Conservation (phyloP, 1,139 yeast species). For the Tardiomyces blankii region DNA sequence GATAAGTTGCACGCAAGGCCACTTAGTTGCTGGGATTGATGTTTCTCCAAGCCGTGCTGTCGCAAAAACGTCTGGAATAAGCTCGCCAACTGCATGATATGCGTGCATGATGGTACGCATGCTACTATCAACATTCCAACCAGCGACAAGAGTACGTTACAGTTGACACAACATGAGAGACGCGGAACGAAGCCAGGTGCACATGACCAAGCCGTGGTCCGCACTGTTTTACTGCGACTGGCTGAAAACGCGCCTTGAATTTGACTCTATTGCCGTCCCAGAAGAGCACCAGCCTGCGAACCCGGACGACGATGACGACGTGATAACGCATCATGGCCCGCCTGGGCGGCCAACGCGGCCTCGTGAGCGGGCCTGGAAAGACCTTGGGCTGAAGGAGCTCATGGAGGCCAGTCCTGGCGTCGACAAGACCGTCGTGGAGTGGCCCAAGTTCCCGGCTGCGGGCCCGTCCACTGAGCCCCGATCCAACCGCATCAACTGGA, state of each 20-base stretch:
- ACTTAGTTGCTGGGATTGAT: no score
- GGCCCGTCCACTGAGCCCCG: not conserved
- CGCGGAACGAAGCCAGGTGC: constrained; percentile 26
- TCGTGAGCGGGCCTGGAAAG: constrained; percentile 25
- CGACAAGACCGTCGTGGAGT: constrained; percentile 7
- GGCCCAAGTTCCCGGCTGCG: constrained; percentile 7
- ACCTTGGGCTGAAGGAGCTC: constrained; percentile 19
- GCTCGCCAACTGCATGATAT: no score
- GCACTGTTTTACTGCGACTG: constrained; percentile 25
- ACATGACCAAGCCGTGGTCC: constrained; percentile 20
- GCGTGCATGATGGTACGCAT: no score
- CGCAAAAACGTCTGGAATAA: no score
- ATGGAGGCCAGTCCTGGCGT: constrained; percentile 13
- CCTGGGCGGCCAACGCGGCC: constrained; percentile 5
- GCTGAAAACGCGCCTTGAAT: constrained; percentile 23
- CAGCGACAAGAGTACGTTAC: no score
- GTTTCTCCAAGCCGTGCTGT: no score
- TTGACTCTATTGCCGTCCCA: constrained; percentile 24
- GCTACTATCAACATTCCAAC: no score
- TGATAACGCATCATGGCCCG: constrained; percentile 10
- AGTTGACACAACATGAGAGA: constrained; percentile 21
- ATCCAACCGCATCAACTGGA: not conserved
- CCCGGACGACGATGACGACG: constrained; percentile 27
- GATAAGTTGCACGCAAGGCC: no score
- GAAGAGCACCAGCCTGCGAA: constrained; percentile 23